phyloP scores from a whole-genome alignment of 2,329 filamentous ascomycete species.

The Aspergillus alliaceus region DNA sequence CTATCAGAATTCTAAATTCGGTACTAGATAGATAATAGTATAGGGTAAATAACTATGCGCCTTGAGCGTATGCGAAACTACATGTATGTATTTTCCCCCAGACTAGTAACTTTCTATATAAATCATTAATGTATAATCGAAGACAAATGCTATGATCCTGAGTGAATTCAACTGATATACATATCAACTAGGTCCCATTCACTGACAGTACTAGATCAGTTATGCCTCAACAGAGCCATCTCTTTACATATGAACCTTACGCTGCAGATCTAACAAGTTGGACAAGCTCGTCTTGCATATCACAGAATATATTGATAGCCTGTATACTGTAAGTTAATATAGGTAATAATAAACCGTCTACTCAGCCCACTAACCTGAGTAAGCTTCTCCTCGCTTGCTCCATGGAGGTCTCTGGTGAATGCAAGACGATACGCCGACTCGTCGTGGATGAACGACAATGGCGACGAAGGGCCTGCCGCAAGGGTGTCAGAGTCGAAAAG shows the following conservation, averaged over 20 bases:
- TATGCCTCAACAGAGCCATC: neutral
- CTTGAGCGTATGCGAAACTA: too few relatives aligned
- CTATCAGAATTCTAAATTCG: too few relatives aligned
- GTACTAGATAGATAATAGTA: too few relatives aligned
- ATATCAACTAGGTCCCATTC: too few relatives aligned
- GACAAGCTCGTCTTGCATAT: slow-evolving; percentile 57
- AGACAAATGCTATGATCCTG: too few relatives aligned
- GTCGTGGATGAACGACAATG: slow-evolving; percentile 37
- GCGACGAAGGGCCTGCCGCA: slow-evolving; percentile 9
- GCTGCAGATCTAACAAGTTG: slow-evolving; percentile 20
- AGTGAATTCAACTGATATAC: too few relatives aligned
- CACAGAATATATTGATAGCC: slow-evolving; percentile 60
- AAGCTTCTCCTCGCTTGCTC: slow-evolving; percentile 51
- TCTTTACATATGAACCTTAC: neutral
- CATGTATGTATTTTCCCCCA: too few relatives aligned
- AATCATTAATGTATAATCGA: too few relatives aligned
- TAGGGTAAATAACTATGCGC: too few relatives aligned
- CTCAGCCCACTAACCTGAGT: slow-evolving; percentile 34
- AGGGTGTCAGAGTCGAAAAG: slow-evolving; percentile 26
- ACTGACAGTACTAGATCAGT: neutral
- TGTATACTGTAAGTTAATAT: neutral
- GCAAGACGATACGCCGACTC: slow-evolving; percentile 53
- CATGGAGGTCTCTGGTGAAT: slow-evolving; percentile 47
- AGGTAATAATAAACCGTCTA: neutral
- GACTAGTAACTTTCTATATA: too few relatives aligned